A percentile compares a stretch with the other conserved stretches of the same genome.
Conservation (phyloP, 441 rosid species). For the Breynia disticha region DNA sequence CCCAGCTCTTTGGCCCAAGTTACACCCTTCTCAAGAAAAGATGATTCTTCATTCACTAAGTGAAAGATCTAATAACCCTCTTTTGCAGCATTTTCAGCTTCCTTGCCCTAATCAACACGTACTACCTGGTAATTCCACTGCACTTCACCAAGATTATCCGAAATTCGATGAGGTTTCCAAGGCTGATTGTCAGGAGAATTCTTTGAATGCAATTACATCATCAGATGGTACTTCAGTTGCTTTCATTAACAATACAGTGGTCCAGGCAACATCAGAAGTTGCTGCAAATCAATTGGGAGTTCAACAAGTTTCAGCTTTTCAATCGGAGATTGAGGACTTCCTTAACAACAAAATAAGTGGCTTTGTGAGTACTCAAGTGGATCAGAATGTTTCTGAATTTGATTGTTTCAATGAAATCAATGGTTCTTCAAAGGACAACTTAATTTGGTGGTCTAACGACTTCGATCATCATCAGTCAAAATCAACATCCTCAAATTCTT, state of each 20-base stretch:
- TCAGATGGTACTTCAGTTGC: too few relatives aligned
- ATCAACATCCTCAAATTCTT: constrained; percentile 48
- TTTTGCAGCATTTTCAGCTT: constrained; percentile 17
- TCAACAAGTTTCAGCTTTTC: constrained; percentile 20
- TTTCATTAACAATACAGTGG: too few relatives aligned
- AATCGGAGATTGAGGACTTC: too few relatives aligned
- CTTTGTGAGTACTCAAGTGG: constrained; percentile 14
- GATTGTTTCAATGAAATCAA: constrained; percentile 26
- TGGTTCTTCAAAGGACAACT: constrained; percentile 26
- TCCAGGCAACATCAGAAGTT: too few relatives aligned
- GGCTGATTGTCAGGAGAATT: too few relatives aligned
- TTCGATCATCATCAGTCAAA: constrained; percentile 38
- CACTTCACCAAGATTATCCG: constrained; percentile 17
- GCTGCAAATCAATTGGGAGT: neutral
- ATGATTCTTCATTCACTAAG: constrained; percentile 29
- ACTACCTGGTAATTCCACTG: constrained; percentile 1
- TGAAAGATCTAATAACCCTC: constrained; percentile 18
- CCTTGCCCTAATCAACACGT: constrained; percentile 3
- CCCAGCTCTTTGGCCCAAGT: constrained; percentile 72
- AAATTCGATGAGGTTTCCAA: too few relatives aligned
- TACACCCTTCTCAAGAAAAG: constrained; percentile 51
- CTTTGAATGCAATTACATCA: too few relatives aligned
- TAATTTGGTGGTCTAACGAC: constrained; percentile 63
- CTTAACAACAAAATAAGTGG: too few relatives aligned
- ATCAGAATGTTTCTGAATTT: constrained; percentile 31